Evolutionary conservation across 257 asterid species (phyloP).

Genomic region (Nicotiana obtusifolia): DNA sequence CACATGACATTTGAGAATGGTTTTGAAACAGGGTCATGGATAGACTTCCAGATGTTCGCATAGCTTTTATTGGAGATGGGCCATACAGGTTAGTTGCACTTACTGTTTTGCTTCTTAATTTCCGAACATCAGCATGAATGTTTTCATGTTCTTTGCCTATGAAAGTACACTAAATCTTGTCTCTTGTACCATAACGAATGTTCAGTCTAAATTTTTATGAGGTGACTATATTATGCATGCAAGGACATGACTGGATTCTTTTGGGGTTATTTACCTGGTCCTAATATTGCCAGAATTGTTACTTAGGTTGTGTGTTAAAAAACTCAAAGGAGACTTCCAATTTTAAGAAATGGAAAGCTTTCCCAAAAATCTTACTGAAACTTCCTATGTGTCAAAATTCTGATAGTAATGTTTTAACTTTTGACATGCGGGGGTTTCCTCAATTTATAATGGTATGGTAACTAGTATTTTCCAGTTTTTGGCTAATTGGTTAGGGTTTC

Average conservation of each 20-base stretch:
- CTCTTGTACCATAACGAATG: background rate
- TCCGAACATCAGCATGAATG: background rate
- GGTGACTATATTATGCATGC: background rate
- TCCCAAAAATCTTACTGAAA: background rate
- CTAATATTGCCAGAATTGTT: background rate
- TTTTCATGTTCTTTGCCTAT: background rate
- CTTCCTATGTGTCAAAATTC: background rate
- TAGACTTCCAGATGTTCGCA: slow-evolving; percentile 73
- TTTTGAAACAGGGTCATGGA: slow-evolving; percentile 81
- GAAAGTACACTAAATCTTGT: background rate
- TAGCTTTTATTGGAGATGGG: slow-evolving; percentile 90
- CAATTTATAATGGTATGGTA: background rate
- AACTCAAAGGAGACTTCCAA: background rate
- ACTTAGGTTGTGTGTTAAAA: background rate
- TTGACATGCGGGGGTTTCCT: background rate
- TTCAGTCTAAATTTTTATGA: background rate
- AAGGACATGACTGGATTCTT: background rate
- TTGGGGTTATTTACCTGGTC: background rate
- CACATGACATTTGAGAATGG: background rate
- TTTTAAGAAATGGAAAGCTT: background rate
- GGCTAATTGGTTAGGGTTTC: background rate
- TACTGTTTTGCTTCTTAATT: slow-evolving; percentile 5
- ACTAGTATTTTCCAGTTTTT: background rate
- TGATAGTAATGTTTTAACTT: background rate
- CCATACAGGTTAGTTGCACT: slow-evolving; percentile 67